These are phyloP conservation scores for Leccinum pachyderme DNA, from an alignment of 1,284 basidiomycete species.

Conservation along the genomic window DNA sequence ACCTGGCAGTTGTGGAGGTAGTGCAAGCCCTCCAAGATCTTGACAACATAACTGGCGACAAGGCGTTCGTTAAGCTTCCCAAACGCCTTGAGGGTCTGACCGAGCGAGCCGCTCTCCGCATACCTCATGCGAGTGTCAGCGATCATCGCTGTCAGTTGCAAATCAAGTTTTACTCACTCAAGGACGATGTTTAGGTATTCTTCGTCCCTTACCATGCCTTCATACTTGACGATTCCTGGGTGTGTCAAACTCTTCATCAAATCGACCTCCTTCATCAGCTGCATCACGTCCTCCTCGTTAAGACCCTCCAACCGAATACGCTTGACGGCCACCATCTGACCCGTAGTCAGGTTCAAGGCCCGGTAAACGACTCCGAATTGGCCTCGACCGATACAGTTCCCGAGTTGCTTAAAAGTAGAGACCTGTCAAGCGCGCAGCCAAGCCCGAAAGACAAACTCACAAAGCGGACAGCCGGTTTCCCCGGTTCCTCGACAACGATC, in stretches of 20 bases:
- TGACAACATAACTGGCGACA: conserved; percentile 87
- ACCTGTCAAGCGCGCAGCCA: conserved; percentile 5
- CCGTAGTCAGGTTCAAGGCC: conserved; percentile 87
- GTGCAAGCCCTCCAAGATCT: conserved; percentile 89
- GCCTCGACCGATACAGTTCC: conserved; percentile 93
- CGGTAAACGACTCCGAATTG: conserved; percentile 96
- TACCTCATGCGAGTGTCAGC: conserved; percentile 51
- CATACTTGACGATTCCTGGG: conserved; percentile 94
- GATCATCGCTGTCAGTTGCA: conserved; percentile 11
- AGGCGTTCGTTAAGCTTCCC: conserved; percentile 89
- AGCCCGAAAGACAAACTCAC: conserved; percentile 49
- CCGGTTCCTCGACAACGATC: conserved; percentile 79
- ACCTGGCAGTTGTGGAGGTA: conserved; percentile 85
- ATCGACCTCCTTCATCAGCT: conserved; percentile 90
- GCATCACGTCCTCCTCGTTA: conserved; percentile 81
- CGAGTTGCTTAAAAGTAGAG: conserved; percentile 69
- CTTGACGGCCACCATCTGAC: conserved; percentile 94
- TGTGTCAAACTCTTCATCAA: conserved; percentile 85
- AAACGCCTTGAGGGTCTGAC: conserved; percentile 87
- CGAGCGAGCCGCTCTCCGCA: conserved; percentile 91
- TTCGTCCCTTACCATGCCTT: conserved; percentile 90
- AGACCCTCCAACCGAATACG: conserved; percentile 85
- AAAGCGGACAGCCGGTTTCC: conserved; percentile 78
- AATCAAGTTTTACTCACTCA: conserved; percentile 61
- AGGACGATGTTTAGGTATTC: conserved; percentile 88